These are phyloP conservation scores for Curvularia spicifera DNA, from an alignment of 2,329 filamentous ascomycete genomes.

Conservation along the genomic window DNA sequence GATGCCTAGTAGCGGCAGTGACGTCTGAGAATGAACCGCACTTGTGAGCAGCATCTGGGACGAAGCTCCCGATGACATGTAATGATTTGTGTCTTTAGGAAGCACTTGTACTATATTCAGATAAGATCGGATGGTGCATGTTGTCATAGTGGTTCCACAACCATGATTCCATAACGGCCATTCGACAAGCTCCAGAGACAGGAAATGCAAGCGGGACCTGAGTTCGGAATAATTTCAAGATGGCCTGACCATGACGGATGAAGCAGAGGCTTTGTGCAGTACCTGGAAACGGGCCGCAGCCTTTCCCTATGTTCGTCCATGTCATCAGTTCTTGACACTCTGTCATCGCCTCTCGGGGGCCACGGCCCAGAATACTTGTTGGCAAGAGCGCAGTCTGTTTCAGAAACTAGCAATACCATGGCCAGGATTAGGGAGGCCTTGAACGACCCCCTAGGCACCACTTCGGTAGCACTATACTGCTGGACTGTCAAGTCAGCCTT, in stretches of 20 bases:
- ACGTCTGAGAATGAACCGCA: conserved; percentile 2
- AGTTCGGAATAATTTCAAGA: background rate
- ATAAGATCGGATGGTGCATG: background rate
- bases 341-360: background rate
- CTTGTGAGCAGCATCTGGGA: conserved; percentile 1
- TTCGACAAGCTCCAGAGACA: background rate
- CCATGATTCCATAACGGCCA: background rate
- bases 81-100: background rate
- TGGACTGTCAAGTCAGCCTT: conserved; percentile 9
- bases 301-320: background rate
- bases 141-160: background rate
- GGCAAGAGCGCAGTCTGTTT: background rate
- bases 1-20: background rate
- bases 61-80: background rate
- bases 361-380: background rate
- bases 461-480: background rate
- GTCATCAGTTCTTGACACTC: conserved; percentile 1
- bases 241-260: background rate
- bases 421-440: background rate
- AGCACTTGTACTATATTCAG: background rate
- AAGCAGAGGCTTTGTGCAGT: background rate
- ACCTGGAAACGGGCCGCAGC: conserved; percentile 5
- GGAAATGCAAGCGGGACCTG: background rate
- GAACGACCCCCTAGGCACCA: background rate
- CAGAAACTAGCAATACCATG: background rate